phyloP scores from a whole-genome alignment of 2,329 filamentous ascomycete species.

The Diaporthe sp. region DNA sequence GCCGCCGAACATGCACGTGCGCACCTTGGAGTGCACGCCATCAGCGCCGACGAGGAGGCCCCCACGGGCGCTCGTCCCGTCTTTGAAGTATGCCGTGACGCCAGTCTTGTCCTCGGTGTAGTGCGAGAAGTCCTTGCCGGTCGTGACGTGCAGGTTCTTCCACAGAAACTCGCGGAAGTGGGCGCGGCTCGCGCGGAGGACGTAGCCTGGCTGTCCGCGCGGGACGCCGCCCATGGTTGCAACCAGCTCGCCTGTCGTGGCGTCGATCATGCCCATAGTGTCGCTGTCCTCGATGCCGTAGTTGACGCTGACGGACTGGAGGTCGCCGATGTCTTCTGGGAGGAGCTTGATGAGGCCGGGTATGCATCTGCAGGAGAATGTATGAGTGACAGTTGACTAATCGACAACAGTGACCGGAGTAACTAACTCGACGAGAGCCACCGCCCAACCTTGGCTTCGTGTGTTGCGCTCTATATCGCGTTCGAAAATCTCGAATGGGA shows the following conservation, averaged over 20 bases:
- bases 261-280: not conserved
- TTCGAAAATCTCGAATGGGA: not conserved
- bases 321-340: not conserved
- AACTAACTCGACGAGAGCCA: not conserved
- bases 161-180: not conserved
- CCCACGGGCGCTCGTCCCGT: not conserved
- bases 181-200: not conserved
- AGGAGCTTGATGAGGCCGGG: not conserved
- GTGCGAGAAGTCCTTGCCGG: not conserved
- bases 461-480: not conserved
- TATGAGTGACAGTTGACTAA: fast-evolving
- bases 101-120: not conserved
- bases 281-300: not conserved
- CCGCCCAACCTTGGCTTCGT: not conserved
- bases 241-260: not conserved
- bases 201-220: not conserved
- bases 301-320: slow-evolving; percentile 4
- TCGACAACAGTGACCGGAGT: fast-evolving
- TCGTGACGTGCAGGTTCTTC: not conserved
- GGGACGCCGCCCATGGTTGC: not conserved
- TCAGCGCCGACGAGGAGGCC: not conserved
- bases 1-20: not conserved
- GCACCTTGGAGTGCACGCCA: not conserved
- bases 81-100: not conserved
- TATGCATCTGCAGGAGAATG: not conserved